Percentiles rank a stretch among this genome's conserved stretches.
Evolutionary conservation across 768 basidiomycete species (phyloP).

Genomic region (Lentinula aciculospora): DNA sequence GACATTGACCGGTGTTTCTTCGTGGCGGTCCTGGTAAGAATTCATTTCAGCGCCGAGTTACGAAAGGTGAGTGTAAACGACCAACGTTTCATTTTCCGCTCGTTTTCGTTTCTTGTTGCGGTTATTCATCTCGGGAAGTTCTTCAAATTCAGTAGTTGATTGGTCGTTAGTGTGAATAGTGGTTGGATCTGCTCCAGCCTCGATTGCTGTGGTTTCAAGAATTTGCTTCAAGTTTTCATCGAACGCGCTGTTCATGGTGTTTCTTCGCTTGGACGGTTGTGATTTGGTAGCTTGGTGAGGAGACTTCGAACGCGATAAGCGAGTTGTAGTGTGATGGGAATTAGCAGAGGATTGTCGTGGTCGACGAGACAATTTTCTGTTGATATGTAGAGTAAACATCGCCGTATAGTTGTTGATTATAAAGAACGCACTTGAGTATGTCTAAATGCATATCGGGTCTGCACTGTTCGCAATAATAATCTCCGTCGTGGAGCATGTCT

Average conservation of each 20-base stretch:
- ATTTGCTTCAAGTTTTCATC: conserved; percentile 82
- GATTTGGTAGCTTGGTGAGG: conserved; percentile 41
- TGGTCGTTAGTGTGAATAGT: conserved; percentile 27
- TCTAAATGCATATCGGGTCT: conserved; percentile 81
- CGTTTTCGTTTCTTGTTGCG: conserved; percentile 71
- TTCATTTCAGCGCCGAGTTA: neutral
- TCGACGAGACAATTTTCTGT: conserved; percentile 48
- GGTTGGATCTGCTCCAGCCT: conserved; percentile 43
- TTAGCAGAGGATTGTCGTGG: conserved; percentile 60
- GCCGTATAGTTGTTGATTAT: neutral
- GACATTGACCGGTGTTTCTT: conserved; percentile 79
- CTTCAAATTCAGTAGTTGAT: conserved; percentile 34
- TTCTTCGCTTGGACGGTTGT: conserved; percentile 79
- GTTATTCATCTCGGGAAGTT: conserved; percentile 38
- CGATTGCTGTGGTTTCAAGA: conserved; percentile 68
- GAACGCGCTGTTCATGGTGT: conserved; percentile 97
- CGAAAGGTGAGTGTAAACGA: conserved; percentile 8
- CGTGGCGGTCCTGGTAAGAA: conserved; percentile 28
- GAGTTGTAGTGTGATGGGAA: conserved; percentile 50
- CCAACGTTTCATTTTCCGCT: conserved; percentile 66
- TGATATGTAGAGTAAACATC: neutral
- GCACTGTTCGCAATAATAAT: conserved; percentile 95
- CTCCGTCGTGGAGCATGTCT: conserved; percentile 63
- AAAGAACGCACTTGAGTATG: conserved; percentile 64
- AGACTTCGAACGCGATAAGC: conserved; percentile 72